These are phyloP conservation scores for Kodamaea leandrae DNA, from an alignment of 805 yeast genomes.

Conservation along the genomic window DNA sequence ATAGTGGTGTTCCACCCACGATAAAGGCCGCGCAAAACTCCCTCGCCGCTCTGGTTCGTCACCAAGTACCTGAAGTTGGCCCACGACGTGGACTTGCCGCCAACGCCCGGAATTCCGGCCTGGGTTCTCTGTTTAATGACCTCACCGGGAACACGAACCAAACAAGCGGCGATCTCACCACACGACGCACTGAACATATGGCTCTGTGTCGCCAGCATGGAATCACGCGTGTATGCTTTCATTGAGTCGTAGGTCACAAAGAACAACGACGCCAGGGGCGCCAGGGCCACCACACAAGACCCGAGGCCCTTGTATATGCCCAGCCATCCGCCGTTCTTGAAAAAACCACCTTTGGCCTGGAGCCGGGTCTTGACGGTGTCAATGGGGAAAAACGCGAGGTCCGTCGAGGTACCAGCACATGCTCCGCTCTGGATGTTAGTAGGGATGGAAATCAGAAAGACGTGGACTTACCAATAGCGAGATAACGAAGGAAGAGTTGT, in stretches of 20 bases:
- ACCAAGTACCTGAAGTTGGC: conserved; percentile 65
- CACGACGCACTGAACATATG: conserved; percentile 88
- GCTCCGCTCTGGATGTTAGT: conserved; percentile 64
- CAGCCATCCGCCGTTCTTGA: conserved; percentile 85
- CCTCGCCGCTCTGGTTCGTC: conserved; percentile 70
- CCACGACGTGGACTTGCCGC: conserved; percentile 53
- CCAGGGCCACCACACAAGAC: conserved; percentile 89
- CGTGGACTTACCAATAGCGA: conserved; percentile 33
- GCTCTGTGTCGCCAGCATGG: conserved; percentile 29
- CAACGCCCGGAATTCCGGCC: conserved; percentile 36
- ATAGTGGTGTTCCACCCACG: conserved; percentile 94
- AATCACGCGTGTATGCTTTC: conserved; percentile 46
- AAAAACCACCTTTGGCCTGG: conserved; percentile 95
- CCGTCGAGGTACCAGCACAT: conserved; percentile 95
- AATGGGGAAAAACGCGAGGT: conserved; percentile 90
- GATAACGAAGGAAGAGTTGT: conserved; percentile 26
- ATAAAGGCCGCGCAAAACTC: conserved; percentile 72
- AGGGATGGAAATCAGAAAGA: background rate
- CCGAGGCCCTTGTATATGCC: conserved; percentile 94
- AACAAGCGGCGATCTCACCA: conserved; percentile 92
- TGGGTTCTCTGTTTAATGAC: conserved; percentile 95
- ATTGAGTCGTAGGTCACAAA: conserved; percentile 76
- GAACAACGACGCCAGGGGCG: conserved; percentile 61
- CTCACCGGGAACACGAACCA: conserved; percentile 95
- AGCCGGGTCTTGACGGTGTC: conserved; percentile 92